Percentiles rank a stretch among this genome's conserved stretches.
Conservation (phyloP, 257 asterid species). For the Plantago elongata region DNA sequence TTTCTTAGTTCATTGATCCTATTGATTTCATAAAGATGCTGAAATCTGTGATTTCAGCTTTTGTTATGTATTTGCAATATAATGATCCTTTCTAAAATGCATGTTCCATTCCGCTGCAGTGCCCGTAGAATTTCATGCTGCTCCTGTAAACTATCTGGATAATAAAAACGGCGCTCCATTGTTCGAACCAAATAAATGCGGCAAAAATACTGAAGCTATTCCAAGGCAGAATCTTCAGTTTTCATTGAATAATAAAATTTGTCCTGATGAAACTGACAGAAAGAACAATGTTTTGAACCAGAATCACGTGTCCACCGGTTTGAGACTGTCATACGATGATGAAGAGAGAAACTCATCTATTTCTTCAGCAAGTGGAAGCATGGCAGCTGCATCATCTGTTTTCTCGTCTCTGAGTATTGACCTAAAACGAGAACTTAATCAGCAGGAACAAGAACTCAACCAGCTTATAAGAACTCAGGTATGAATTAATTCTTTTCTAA, state of each 20-base stretch:
- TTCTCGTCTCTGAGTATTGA: slow-evolving; percentile 42
- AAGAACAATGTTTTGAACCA: slow-evolving; percentile 36
- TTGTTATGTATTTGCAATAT: slow-evolving; percentile 5
- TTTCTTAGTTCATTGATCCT: not conserved
- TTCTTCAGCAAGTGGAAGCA: slow-evolving; percentile 61
- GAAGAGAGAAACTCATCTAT: slow-evolving; percentile 79
- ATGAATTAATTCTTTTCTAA: slow-evolving; percentile 3
- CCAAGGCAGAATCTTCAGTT: slow-evolving; percentile 50
- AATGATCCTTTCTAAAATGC: slow-evolving; percentile 7
- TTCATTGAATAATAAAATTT: slow-evolving; percentile 40
- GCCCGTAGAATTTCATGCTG: slow-evolving; percentile 43
- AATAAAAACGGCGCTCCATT: slow-evolving; percentile 34
- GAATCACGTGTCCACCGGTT: slow-evolving; percentile 80
- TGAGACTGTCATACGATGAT: slow-evolving; percentile 73
- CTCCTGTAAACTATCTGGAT: slow-evolving; percentile 58
- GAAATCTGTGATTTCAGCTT: not conserved
- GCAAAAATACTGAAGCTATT: slow-evolving; percentile 43
- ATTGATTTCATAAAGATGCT: not conserved
- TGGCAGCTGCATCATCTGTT: slow-evolving; percentile 45
- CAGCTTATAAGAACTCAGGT: slow-evolving; percentile 72
- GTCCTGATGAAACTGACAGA: slow-evolving; percentile 46
- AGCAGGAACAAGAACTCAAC: slow-evolving; percentile 60
- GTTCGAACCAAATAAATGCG: slow-evolving; percentile 38
- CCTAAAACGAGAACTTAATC: slow-evolving; percentile 53
- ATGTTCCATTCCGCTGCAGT: slow-evolving; percentile 34